phyloP scores from a whole-genome alignment of 495 filamentous ascomycete species.

The Staphylotrichum longicolle region DNA sequence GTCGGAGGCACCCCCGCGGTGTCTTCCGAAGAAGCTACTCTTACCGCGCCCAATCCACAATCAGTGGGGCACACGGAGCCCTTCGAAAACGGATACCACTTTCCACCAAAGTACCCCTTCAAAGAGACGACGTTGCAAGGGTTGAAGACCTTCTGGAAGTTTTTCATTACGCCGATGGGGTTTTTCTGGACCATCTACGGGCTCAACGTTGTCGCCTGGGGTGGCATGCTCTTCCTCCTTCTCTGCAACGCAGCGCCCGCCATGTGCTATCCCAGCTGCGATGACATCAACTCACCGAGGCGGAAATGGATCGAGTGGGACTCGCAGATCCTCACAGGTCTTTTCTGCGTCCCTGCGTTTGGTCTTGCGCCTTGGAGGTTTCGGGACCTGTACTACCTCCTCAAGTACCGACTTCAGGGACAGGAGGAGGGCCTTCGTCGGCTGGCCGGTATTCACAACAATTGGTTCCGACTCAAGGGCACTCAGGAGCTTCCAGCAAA shows the following conservation, averaged over 20 bases:
- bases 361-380: slow-evolving; percentile 84
- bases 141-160: slow-evolving; percentile 55
- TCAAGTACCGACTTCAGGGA: slow-evolving; percentile 57
- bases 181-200: slow-evolving; percentile 76
- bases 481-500: slow-evolving; percentile 47
- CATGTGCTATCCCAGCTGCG: slow-evolving; percentile 75
- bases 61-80: slow-evolving; percentile 22
- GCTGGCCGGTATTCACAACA: slow-evolving; percentile 63
- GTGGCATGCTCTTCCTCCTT: slow-evolving; percentile 84
- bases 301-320: slow-evolving; percentile 82
- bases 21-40: slow-evolving; percentile 10
- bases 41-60: background rate
- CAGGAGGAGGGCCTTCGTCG: slow-evolving; percentile 54
- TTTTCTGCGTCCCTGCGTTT: slow-evolving; percentile 86
- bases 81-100: slow-evolving; percentile 63
- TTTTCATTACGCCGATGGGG: slow-evolving; percentile 62
- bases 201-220: slow-evolving; percentile 82
- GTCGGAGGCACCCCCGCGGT: background rate
- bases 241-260: slow-evolving; percentile 70
- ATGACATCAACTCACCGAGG: slow-evolving; percentile 69
- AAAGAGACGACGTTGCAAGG: slow-evolving; percentile 55
- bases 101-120: slow-evolving; percentile 65
- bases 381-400: slow-evolving; percentile 69
- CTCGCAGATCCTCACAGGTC: slow-evolving; percentile 76
- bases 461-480: slow-evolving; percentile 68